Evolutionary conservation across 768 basidiomycete species (phyloP).

Genomic region (Brasilioporus rufonigricans): DNA sequence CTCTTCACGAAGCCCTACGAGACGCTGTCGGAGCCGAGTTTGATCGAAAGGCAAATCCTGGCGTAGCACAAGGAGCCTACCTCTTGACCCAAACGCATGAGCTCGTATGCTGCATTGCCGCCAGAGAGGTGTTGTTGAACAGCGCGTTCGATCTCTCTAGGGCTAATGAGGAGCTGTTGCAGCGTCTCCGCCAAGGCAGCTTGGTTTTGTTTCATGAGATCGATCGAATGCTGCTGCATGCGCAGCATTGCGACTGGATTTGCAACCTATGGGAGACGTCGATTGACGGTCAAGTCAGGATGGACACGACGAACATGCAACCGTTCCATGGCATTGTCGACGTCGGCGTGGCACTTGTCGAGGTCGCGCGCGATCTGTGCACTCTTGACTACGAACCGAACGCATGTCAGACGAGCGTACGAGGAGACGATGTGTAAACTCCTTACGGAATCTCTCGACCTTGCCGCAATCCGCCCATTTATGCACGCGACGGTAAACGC

Average conservation of each 20-base stretch:
- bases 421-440: not conserved
- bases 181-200: slow-evolving; percentile 40
- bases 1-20: slow-evolving; percentile 12
- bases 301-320: slow-evolving; percentile 38
- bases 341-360: slow-evolving; percentile 41
- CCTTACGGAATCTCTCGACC: slow-evolving; percentile 40
- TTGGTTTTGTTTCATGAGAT: slow-evolving; percentile 27
- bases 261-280: slow-evolving; percentile 17
- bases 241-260: slow-evolving; percentile 23
- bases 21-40: slow-evolving; percentile 18
- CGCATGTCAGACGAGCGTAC: slow-evolving; percentile 3
- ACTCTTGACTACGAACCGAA: slow-evolving; percentile 37
- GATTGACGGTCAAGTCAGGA: not conserved
- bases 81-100: slow-evolving; percentile 56
- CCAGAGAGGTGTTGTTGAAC: slow-evolving; percentile 41
- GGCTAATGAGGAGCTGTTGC: slow-evolving; percentile 37
- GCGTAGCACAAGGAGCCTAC: slow-evolving; percentile 24
- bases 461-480: slow-evolving; percentile 40
- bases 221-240: slow-evolving; percentile 30
- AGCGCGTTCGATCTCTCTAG: slow-evolving; percentile 37
- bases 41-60: not conserved
- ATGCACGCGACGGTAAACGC: slow-evolving; percentile 37
- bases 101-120: slow-evolving; percentile 38
- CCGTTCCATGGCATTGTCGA: slow-evolving; percentile 40
- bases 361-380: slow-evolving; percentile 47